Evolutionary conservation across 176 grass and related monocot genomes (phyloP).

Genomic region (Eleusine indica): DNA sequence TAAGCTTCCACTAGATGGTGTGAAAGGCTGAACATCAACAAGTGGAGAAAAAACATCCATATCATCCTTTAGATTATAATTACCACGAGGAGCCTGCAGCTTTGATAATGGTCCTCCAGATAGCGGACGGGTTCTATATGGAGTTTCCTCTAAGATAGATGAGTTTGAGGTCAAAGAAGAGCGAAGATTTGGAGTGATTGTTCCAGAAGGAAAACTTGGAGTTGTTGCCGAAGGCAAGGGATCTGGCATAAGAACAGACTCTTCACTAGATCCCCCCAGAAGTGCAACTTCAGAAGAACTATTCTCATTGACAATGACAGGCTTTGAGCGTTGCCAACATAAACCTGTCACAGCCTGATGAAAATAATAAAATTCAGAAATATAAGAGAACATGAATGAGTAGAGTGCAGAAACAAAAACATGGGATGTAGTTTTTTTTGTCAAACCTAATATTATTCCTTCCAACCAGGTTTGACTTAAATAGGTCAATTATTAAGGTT

Average conservation of each 20-base stretch:
- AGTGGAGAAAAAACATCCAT: conserved; percentile 99
- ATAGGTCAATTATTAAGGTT: conserved; percentile 29
- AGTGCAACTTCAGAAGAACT: conserved; percentile 93
- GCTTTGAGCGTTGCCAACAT: conserved; percentile 97
- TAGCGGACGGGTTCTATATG: conserved; percentile 48
- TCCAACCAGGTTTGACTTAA: conserved; percentile 29
- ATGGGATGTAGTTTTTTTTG: conserved; percentile 21
- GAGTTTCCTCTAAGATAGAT: conserved; percentile 59
- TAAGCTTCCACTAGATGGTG: conserved; percentile 74
- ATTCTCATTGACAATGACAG: conserved; percentile 78
- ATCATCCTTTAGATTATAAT: conserved; percentile 86
- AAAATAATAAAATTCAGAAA: conserved; percentile 33
- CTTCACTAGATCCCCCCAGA: conserved; percentile 81
- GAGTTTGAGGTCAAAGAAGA: conserved; percentile 60
- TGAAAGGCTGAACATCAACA: conserved; percentile 95
- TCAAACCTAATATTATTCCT: conserved; percentile 16
- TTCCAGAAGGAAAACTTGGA: conserved; percentile 54
- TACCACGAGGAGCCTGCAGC: conserved; percentile 63
- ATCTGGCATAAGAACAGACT: conserved; percentile 98
- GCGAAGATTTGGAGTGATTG: conserved; percentile 51
- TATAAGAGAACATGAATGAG: conserved; percentile 37
- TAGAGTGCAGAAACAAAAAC: conserved; percentile 28
- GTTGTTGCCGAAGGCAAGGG: conserved; percentile 74
- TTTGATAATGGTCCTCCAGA: conserved; percentile 64
- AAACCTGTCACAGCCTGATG: conserved; percentile 85